Evolutionary conservation across 768 basidiomycete species (phyloP), one percentile per base, ranked within the genome.

Genomic region (Hygrophorus pudorinus): DNA sequence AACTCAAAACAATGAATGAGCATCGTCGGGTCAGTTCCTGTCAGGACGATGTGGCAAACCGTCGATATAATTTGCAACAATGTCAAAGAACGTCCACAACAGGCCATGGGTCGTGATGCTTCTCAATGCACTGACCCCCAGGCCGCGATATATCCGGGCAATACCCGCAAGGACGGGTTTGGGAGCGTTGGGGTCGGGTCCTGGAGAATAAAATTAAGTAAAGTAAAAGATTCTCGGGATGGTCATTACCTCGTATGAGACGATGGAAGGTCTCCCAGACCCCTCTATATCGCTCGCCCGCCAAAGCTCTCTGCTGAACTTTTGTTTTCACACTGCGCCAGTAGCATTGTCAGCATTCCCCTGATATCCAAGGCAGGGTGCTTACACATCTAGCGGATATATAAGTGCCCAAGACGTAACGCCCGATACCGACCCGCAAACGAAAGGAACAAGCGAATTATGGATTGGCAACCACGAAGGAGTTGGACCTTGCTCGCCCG

Each of bases 31-130:
- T 24, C 24, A 24, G 24, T 3, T 7, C 24, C 24, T 24, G 24
- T 24, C 24, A 24, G 24, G 24, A 24, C 4, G 24, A 24, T 24
- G 24, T 3, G 75, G 74, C 42, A 79, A 62, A 46, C 62, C 57
- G 56, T 89, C 85, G 55, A 89, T 86, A 59, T 82, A 85, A 53
- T 75, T 65, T 32, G 81, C 74, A 24, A 77, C 79, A 52, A 82
- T 65, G 66, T 96, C 92, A 59, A 92, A 91, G 48, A 96, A 71
- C 6, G 92, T 94, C 92, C 92, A 96, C 41, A 93, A 68, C 31
- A 94, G 68, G 16, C 93, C 93, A 52, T 96, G 93, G 5, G 91
- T 94, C 27, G 91, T 87, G 55, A 94, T 83, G 53, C 86, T 92
- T 42, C 96, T 78, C 41, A 88, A 61, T 32, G 93, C 93, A 49